These are phyloP conservation scores for Zygosaccharomyces rouxii DNA, from an alignment of 805 yeast genomes.

Conservation along the genomic window DNA sequence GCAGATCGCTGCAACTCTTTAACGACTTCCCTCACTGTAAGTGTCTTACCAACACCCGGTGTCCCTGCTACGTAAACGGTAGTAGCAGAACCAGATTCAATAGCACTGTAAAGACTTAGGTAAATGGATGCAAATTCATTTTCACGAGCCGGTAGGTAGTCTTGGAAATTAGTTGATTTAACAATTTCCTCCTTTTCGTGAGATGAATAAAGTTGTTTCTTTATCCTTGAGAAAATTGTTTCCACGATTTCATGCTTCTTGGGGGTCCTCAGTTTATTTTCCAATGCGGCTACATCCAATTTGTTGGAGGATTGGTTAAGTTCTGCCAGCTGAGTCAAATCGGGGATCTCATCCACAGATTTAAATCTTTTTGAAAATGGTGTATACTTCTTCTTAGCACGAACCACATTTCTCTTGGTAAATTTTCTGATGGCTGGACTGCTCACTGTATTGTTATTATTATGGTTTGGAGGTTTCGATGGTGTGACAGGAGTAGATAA, in stretches of 20 bases:
- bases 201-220: constrained; percentile 39
- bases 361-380: constrained; percentile 27
- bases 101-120: constrained; percentile 63
- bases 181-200: constrained; percentile 41
- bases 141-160: constrained; percentile 78
- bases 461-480: constrained; percentile 9
- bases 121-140: constrained; percentile 71
- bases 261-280: constrained; percentile 37
- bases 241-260: constrained; percentile 36
- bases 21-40: constrained; percentile 83
- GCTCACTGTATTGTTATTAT: background rate
- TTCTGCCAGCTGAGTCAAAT: constrained; percentile 27
- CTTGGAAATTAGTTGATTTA: constrained; percentile 37
- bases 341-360: constrained; percentile 30
- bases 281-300: constrained; percentile 24
- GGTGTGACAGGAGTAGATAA: constrained; percentile 8
- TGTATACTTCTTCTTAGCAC: constrained; percentile 32
- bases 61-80: constrained; percentile 92
- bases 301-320: constrained; percentile 24
- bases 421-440: constrained; percentile 27
- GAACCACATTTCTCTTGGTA: constrained; percentile 31
- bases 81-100: constrained; percentile 67
- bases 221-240: constrained; percentile 34
- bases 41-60: constrained; percentile 97
- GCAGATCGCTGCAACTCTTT: constrained; percentile 52